Evolutionary conservation across 805 yeast genomes (phyloP).

Genomic region (Isabelozyma rhagii): DNA sequence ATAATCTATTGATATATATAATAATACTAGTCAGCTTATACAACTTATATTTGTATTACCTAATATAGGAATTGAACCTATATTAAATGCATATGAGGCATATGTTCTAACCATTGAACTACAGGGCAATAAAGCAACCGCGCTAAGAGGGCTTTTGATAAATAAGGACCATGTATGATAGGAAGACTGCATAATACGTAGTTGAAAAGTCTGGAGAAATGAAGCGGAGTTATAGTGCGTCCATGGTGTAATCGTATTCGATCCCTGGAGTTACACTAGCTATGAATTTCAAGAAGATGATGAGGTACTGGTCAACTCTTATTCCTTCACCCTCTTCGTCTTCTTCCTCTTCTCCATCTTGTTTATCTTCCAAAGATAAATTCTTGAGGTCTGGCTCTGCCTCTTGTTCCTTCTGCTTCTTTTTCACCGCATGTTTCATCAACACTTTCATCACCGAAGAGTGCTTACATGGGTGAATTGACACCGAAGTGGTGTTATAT

Average conservation of each 20-base stretch:
- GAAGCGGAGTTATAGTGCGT: slow-evolving; percentile 54
- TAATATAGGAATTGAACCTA: no score
- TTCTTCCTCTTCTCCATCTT: slow-evolving; percentile 12
- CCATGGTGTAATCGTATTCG: slow-evolving; percentile 98
- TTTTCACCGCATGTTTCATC: slow-evolving; percentile 65
- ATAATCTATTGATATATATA: no score
- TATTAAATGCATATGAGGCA: no score
- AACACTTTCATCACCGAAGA: slow-evolving; percentile 91
- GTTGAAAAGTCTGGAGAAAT: no score
- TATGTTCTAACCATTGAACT: no score
- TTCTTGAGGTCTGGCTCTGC: slow-evolving; percentile 8
- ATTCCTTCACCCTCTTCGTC: slow-evolving; percentile 40
- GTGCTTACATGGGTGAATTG: slow-evolving; percentile 95
- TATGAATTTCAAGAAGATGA: slow-evolving; percentile 88
- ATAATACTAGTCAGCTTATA: no score
- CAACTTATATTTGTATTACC: no score
- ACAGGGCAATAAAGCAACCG: no score
- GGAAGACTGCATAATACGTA: no score
- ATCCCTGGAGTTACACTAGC: slow-evolving; percentile 98
- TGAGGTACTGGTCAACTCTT: slow-evolving; percentile 86
- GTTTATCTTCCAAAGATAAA: slow-evolving; percentile 10
- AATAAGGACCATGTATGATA: neutral
- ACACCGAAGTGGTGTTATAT: slow-evolving; percentile 70
- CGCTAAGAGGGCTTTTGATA: no score
- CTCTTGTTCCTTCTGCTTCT: slow-evolving; percentile 29